A percentile compares a stretch with the other conserved stretches of the same genome.
Evolutionary conservation across 2,329 filamentous ascomycete species (phyloP).

Genomic region (Penicillium sp.): DNA sequence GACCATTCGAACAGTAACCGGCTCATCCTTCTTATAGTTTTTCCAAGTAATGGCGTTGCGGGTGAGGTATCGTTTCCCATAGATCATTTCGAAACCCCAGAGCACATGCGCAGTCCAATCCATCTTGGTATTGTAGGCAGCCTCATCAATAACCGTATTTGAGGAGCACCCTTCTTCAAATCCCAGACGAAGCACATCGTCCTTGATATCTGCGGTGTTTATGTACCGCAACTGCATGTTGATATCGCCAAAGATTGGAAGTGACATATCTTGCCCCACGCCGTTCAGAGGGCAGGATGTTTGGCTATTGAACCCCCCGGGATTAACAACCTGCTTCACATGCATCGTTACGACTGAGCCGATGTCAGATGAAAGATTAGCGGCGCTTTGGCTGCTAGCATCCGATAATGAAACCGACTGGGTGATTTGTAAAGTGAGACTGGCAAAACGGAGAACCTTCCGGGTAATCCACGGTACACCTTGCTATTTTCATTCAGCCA

Average conservation of each 20-base stretch:
- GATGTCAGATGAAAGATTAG: not conserved
- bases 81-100: constrained; percentile 20
- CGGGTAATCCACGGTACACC: constrained; percentile 19
- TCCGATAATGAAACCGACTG: constrained; percentile 2
- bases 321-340: constrained; percentile 15
- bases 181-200: constrained; percentile 6
- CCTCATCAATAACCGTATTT: constrained; percentile 13
- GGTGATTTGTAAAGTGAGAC: constrained; percentile 13
- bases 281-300: constrained; percentile 14
- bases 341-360: constrained; percentile 5
- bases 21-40: not conserved
- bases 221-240: constrained; percentile 10
- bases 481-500: constrained; percentile 14
- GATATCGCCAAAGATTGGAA: constrained; percentile 21
- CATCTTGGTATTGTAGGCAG: constrained; percentile 9
- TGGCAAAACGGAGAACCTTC: constrained; percentile 13
- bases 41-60: constrained; percentile 11
- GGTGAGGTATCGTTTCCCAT: constrained; percentile 13
- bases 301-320: constrained; percentile 19
- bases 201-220: not conserved
- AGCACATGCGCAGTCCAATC: constrained; percentile 18
- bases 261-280: not conserved
- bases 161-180: constrained; percentile 1
- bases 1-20: constrained; percentile 3
- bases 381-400: not conserved